Percentiles rank a stretch among this genome's conserved stretches.
Evolutionary conservation across 176 grass and related monocot genomes (phyloP).

Genomic region (Pontederia paniculata): DNA sequence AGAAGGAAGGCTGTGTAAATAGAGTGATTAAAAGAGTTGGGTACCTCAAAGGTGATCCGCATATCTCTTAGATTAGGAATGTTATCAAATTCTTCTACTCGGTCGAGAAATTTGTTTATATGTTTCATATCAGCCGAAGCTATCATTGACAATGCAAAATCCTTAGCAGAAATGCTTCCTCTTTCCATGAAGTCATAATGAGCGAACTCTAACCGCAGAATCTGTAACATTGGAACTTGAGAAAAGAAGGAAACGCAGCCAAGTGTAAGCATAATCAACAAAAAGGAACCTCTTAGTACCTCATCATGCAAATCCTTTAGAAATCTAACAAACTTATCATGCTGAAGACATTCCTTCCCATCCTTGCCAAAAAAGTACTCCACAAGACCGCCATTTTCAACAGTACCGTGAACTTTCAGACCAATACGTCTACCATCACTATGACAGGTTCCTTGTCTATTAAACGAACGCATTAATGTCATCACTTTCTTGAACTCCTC

Average conservation of each 20-base stretch:
- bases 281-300: conserved; percentile 26
- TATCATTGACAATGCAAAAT: conserved; percentile 87
- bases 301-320: conserved; percentile 70
- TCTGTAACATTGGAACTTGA: conserved; percentile 32
- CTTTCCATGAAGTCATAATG: conserved; percentile 83
- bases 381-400: conserved; percentile 77
- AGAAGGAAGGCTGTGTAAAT: background rate
- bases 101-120: conserved; percentile 65
- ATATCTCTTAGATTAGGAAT: conserved; percentile 41
- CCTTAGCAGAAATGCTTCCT: conserved; percentile 62
- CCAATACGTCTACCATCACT: conserved; percentile 67
- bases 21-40: background rate
- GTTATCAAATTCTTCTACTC: conserved; percentile 49
- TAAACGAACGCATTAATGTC: conserved; percentile 76
- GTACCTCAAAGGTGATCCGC: conserved; percentile 70
- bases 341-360: conserved; percentile 52
- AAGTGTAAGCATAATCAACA: background rate
- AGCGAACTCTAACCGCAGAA: conserved; percentile 71
- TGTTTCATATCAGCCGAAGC: conserved; percentile 83
- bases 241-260: background rate
- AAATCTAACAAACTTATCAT: conserved; percentile 68
- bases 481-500: conserved; percentile 99
- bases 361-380: conserved; percentile 80
- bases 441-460: conserved; percentile 80
- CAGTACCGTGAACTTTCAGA: conserved; percentile 54